Evolutionary conservation across 108 stramenopile genomes (phyloP).

Genomic region (Discostella pseudostelligera): DNA sequence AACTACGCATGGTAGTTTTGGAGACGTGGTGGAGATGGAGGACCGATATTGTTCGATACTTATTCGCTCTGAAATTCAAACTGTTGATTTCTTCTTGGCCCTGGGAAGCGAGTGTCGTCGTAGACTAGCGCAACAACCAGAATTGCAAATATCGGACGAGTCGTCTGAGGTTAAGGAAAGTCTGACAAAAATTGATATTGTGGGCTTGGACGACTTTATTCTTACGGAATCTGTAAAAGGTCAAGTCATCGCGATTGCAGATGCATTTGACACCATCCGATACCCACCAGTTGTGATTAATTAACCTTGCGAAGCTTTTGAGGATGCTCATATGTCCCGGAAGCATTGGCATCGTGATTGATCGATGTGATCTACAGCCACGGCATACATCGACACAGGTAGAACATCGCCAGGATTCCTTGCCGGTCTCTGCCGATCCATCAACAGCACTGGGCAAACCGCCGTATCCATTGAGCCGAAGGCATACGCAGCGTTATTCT

Average conservation of each 20-base stretch:
- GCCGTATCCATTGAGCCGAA: too few relatives aligned
- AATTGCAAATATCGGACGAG: constrained; percentile 23
- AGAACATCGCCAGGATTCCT: too few relatives aligned
- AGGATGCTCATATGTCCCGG: too few relatives aligned
- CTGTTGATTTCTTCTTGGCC: constrained; percentile 45
- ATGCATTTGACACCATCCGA: constrained; percentile 1
- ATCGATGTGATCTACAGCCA: too few relatives aligned
- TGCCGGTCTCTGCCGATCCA: too few relatives aligned
- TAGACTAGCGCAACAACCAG: constrained; percentile 3
- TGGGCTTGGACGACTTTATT: neutral
- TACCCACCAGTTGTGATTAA: neutral
- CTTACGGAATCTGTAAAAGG: neutral
- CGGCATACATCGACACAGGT: too few relatives aligned
- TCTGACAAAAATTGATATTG: constrained; percentile 11
- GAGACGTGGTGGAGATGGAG: neutral
- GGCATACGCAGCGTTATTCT: too few relatives aligned
- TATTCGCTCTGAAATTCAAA: constrained; percentile 49
- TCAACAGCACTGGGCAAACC: too few relatives aligned
- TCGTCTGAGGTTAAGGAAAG: constrained; percentile 1
- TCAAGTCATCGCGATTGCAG: neutral
- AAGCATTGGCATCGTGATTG: too few relatives aligned
- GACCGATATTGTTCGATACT: constrained; percentile 43
- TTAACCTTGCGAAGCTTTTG: too few relatives aligned
- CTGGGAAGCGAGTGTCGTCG: constrained; percentile 9
- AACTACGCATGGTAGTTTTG: neutral